Conservation (phyloP, 768 basidiomycete genomes). For the Mycena rosella region DNA sequence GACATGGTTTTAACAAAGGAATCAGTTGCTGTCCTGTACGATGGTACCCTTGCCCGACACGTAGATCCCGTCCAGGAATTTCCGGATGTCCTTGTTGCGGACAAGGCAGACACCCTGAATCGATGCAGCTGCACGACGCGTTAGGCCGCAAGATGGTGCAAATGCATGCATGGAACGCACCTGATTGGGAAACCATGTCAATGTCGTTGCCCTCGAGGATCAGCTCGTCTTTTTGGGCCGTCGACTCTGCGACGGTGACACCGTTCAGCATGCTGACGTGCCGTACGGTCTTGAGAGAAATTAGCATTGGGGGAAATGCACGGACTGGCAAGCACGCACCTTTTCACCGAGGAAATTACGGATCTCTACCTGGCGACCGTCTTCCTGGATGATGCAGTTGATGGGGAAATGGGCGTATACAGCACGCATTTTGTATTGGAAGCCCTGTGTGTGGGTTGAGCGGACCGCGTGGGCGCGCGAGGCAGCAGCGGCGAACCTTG, state of each 20-base stretch:
- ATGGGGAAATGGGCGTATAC: constrained; percentile 99
- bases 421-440: constrained; percentile 99
- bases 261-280: constrained; percentile 93
- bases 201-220: constrained; percentile 96
- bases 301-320: not conserved
- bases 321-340: constrained; percentile 56
- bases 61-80: constrained; percentile 96
- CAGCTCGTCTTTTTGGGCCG: constrained; percentile 94
- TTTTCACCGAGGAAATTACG: constrained; percentile 97
- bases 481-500: constrained; percentile 69
- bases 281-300: constrained; percentile 81
- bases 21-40: constrained; percentile 56
- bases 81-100: constrained; percentile 99
- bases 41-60: constrained; percentile 87
- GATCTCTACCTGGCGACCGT: constrained; percentile 83
- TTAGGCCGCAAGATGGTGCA: not conserved
- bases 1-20: constrained; percentile 42
- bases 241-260: constrained; percentile 87
- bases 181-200: constrained; percentile 97
- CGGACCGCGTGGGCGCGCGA: constrained; percentile 3
- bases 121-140: constrained; percentile 75
- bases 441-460: constrained; percentile 73
- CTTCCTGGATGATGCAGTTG: constrained; percentile 94
- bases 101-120: constrained; percentile 98
- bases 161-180: constrained; percentile 50